Evolutionary conservation across 1,139 yeast species (phyloP), one percentile per base, ranked within the genome.

Genomic region (Debaryomyces udenii): DNA sequence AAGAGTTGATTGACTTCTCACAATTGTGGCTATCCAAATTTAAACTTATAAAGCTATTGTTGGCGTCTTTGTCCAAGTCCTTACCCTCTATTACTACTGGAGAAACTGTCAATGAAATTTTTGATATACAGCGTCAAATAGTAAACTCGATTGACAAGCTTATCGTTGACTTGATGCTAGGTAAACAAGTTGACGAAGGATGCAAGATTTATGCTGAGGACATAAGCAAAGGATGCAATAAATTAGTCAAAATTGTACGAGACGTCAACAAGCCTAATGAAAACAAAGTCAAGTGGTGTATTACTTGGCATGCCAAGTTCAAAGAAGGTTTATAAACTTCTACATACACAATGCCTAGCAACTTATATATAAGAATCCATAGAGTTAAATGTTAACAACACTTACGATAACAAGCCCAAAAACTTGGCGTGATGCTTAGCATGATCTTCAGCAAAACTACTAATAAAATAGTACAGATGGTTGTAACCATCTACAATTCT

Each of bases 391-490:
- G n/a, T n/a, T n/a, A n/a, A n/a, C n/a, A n/a, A n/a, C 41, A 40
- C 35, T 45, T 40, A 47, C 22, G 43, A 36, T 13, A 39, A 45
- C 46, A 82, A 69, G 4, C 89, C 89, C 50, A 91, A 71, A 49
- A 81, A 77, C 64, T 83, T 84, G 9, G 96, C 96, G 57, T 93
- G 98, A 61, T 83, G 93, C 49, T 77, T 80, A 34, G 96, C 90
- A 59, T 93, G 98, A 35, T 83, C 89, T 45, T 80, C 86, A 17
- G 86, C 87, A 62, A 90, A 91, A 0, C 89, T 66, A 43, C 94
- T 78, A 46, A 93, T 77, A 62, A 90, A 93, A 63, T 78, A 93
- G 68, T 91, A 93, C 39, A 91, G 84, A 59, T 93, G 99, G 57
- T 93, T 97, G 57, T 83, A 91, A 2, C 93, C 96, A 3, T 86